Evolutionary conservation across 495 filamentous ascomycete genomes (phyloP).

Genomic region (Aspergillus ellipticus): DNA sequence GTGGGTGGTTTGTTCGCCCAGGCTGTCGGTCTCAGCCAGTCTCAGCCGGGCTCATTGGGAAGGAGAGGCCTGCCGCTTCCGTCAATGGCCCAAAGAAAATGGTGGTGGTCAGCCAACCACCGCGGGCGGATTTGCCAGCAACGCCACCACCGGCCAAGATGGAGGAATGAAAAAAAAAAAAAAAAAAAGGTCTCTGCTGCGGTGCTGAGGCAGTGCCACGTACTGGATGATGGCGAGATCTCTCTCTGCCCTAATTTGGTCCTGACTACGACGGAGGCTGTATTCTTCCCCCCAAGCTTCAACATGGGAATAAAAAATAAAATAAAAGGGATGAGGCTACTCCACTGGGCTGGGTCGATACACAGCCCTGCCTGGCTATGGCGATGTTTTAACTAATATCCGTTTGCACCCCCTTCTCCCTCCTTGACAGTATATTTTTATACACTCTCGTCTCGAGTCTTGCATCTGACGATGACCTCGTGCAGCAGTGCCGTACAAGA

Average conservation of each 20-base stretch:
- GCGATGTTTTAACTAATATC: too few relatives aligned
- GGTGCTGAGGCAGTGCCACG: constrained; percentile 2
- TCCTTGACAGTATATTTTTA: background rate
- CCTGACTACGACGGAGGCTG: too few relatives aligned
- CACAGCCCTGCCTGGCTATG: too few relatives aligned
- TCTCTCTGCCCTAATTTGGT: background rate
- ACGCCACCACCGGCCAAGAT: constrained; percentile 23
- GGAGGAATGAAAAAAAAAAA: background rate
- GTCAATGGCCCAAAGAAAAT: constrained; percentile 15
- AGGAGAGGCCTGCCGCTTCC: constrained; percentile 2
- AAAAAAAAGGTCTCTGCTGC: background rate
- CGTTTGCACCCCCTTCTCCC: background rate
- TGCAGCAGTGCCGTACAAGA: background rate
- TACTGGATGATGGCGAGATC: constrained; percentile 1
- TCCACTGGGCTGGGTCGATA: too few relatives aligned
- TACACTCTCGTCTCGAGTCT: background rate
- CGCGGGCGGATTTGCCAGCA: constrained; percentile 18
- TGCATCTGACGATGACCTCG: background rate
- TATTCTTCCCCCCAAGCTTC: background rate
- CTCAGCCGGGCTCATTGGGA: background rate
- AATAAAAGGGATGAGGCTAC: background rate
- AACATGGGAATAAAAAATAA: background rate
- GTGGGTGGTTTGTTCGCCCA: background rate
- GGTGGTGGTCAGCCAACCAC: constrained; percentile 20
- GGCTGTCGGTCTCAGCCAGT: background rate